Percentiles rank a stretch among this genome's conserved stretches.
These are phyloP conservation scores for Macrocystidia cucumis DNA, from an alignment of 1,284 basidiomycete species.

Conservation along the genomic window DNA sequence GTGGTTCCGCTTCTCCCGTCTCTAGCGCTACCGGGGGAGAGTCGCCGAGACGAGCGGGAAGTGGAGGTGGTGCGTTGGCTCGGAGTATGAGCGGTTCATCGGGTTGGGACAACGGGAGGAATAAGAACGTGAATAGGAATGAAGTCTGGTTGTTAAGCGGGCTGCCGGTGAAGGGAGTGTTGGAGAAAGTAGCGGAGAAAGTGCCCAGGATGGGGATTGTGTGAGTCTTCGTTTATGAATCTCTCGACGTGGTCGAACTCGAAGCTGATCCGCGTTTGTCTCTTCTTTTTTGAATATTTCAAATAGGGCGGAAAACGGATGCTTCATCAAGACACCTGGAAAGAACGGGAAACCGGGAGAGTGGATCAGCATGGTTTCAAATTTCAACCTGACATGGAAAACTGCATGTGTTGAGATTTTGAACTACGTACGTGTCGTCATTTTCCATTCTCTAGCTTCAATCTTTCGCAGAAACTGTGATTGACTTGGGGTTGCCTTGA, in stretches of 20 bases:
- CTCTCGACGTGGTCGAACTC: too few species aligned
- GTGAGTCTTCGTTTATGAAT: conserved; percentile 31
- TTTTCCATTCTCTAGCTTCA: conserved; percentile 2
- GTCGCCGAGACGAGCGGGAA: too few species aligned
- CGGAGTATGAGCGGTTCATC: too few species aligned
- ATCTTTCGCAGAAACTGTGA: too few species aligned
- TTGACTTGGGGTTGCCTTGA: too few species aligned
- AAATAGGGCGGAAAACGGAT: conserved; percentile 77
- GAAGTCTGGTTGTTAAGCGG: conserved; percentile 84
- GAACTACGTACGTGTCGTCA: conserved; percentile 53
- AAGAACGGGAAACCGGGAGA: conserved; percentile 16
- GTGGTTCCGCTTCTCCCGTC: too few species aligned
- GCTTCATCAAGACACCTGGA: conserved; percentile 58
- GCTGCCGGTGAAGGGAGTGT: conserved; percentile 49
- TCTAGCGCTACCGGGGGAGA: too few species aligned
- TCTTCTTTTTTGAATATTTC: conserved; percentile 2
- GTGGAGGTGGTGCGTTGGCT: too few species aligned
- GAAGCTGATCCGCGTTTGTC: too few species aligned
- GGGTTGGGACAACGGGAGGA: too few species aligned
- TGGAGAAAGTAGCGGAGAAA: conserved; percentile 55
- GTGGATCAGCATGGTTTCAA: conserved; percentile 79
- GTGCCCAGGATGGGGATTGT: conserved; percentile 73
- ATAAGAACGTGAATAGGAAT: too few species aligned
- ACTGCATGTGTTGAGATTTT: conserved; percentile 73
- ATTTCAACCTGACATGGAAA: conserved; percentile 78